phyloP scores from a whole-genome alignment of 352 stramenopile species.

The Globisporangium recalcitrans region DNA sequence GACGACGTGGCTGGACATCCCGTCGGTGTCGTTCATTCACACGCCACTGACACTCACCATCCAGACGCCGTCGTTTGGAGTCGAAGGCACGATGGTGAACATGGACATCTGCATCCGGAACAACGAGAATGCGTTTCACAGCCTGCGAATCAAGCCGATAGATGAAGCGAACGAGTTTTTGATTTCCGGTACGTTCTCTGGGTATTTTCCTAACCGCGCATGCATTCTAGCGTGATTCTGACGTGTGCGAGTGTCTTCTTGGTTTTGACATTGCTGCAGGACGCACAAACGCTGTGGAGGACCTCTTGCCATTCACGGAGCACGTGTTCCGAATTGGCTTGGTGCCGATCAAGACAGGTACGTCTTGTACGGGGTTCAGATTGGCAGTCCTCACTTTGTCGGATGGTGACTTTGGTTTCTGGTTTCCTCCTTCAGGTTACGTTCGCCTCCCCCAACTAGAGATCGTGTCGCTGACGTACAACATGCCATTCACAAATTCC shows the following conservation, averaged over 20 bases:
- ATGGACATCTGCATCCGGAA: conserved; percentile 64
- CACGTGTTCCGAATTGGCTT: conserved; percentile 60
- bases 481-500: conserved; percentile 52
- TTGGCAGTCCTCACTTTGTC: not conserved
- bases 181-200: conserved; percentile 41
- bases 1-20: conserved; percentile 57
- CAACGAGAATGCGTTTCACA: conserved; percentile 70
- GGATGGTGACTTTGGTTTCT: conserved; percentile 12
- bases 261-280: conserved; percentile 21
- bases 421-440: conserved; percentile 35
- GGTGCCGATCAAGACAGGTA: conserved; percentile 75
- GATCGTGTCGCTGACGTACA: conserved; percentile 73
- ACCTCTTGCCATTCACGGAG: conserved; percentile 68
- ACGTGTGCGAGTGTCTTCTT: no score
- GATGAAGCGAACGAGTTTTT: conserved; percentile 73
- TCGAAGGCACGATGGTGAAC: conserved; percentile 50
- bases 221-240: no score
- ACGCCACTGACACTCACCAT: conserved; percentile 61
- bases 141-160: conserved; percentile 60
- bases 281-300: conserved; percentile 64
- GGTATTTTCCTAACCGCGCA: not conserved
- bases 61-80: conserved; percentile 62
- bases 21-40: conserved; percentile 62
- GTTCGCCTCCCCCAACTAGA: conserved; percentile 64
- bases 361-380: not conserved